phyloP scores from a whole-genome alignment of 495 filamentous ascomycete species.

The Penicillium atrosanguineum region DNA sequence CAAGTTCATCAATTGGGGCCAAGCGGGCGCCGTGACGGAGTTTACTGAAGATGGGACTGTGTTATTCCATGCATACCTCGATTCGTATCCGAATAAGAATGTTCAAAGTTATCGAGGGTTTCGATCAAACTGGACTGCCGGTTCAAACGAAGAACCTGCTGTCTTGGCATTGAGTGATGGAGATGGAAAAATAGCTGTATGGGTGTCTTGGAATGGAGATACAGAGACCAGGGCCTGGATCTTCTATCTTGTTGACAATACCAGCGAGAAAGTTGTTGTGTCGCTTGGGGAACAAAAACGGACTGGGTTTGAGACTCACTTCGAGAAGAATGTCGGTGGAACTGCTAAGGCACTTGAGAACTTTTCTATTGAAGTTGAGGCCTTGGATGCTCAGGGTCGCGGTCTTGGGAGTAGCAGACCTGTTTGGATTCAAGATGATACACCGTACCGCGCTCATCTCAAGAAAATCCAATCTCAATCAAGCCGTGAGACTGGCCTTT shows the following conservation, averaged over 20 bases:
- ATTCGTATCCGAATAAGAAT: slow-evolving; percentile 7
- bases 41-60: slow-evolving; percentile 38
- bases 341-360: neutral
- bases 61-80: slow-evolving; percentile 33
- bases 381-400: neutral
- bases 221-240: slow-evolving; percentile 32
- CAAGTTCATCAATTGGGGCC: slow-evolving; percentile 51
- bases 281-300: neutral
- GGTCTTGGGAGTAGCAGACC: slow-evolving; percentile 1
- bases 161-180: slow-evolving; percentile 18
- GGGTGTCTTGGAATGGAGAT: slow-evolving; percentile 41
- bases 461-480: neutral
- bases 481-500: neutral
- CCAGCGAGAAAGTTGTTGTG: neutral
- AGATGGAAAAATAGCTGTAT: slow-evolving; percentile 11
- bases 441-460: neutral
- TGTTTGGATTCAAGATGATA: neutral
- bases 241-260: slow-evolving; percentile 15
- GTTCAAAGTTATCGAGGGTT: slow-evolving; percentile 26
- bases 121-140: slow-evolving; percentile 20
- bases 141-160: slow-evolving; percentile 11
- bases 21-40: slow-evolving; percentile 47
- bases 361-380: neutral
- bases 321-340: neutral
- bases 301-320: neutral